These are phyloP conservation scores for Capsicum chinense DNA, from an alignment of 257 asterid genomes.

Conservation along the genomic window DNA sequence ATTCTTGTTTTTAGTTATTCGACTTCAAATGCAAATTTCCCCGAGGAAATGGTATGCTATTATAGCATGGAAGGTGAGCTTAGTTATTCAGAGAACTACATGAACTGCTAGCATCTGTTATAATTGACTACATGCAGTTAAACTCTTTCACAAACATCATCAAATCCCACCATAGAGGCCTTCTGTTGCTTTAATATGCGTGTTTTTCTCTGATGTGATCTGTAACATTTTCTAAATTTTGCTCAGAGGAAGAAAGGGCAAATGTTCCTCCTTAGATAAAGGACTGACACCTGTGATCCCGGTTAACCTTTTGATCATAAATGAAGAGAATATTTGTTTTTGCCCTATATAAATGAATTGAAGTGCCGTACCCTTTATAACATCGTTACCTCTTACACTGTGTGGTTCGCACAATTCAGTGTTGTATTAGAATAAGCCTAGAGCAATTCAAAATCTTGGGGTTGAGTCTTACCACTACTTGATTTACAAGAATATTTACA, in stretches of 20 bases:
- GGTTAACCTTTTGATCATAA: neutral
- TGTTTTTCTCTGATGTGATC: neutral
- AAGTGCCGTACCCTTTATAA: neutral
- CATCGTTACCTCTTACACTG: neutral
- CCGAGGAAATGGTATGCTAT: neutral
- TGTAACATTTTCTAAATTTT: neutral
- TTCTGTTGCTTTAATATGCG: neutral
- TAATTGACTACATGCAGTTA: neutral
- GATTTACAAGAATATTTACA: neutral
- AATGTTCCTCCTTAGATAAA: neutral
- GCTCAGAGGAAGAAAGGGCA: neutral
- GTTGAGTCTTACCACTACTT: neutral
- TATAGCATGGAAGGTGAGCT: neutral
- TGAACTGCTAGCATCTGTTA: neutral
- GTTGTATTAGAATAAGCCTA: neutral
- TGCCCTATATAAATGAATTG: neutral
- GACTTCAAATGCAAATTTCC: neutral
- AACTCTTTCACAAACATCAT: neutral
- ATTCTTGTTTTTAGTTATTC: neutral
- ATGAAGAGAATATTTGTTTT: neutral
- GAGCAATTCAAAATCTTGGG: neutral
- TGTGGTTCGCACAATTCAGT: neutral
- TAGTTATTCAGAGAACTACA: slow-evolving; percentile 19
- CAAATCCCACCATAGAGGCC: neutral
- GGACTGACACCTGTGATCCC: neutral